A percentile compares a stretch with the other conserved stretches of the same genome.
These are phyloP conservation scores for Pichia cactophila DNA, from an alignment of 1,139 yeast species.

Conservation along the genomic window DNA sequence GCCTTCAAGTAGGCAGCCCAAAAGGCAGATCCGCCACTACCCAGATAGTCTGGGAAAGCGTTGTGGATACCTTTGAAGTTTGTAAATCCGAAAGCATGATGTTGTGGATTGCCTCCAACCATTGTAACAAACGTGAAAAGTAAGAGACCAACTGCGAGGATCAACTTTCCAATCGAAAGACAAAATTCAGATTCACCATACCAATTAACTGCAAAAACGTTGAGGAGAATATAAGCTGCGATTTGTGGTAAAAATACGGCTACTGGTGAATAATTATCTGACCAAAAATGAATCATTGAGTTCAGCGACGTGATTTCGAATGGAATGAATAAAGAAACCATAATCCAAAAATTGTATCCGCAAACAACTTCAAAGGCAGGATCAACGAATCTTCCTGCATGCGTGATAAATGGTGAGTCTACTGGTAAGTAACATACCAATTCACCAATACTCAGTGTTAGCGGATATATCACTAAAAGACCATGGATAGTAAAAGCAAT, in stretches of 20 bases:
- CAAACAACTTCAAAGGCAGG: conserved; percentile 44
- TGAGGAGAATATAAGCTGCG: conserved; percentile 31
- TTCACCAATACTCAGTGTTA: conserved; percentile 43
- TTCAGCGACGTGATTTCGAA: conserved; percentile 46
- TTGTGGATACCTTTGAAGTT: conserved; percentile 55
- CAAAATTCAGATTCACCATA: conserved; percentile 61
- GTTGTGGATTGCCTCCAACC: conserved; percentile 51
- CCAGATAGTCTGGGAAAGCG: conserved; percentile 41
- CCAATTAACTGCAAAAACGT: conserved; percentile 36
- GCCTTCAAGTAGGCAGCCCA: conserved; percentile 53
- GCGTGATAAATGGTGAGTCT: conserved; percentile 42
- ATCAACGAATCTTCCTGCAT: conserved; percentile 47
- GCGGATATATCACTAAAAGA: conserved; percentile 27
- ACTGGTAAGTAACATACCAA: conserved; percentile 43
- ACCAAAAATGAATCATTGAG: conserved; percentile 44
- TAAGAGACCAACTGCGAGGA: conserved; percentile 47
- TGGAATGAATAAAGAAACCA: conserved; percentile 43
- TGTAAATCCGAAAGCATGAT: conserved; percentile 53
- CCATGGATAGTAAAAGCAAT: conserved; percentile 53
- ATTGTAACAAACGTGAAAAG: conserved; percentile 39
- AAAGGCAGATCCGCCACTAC: conserved; percentile 44
- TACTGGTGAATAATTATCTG: conserved; percentile 43
- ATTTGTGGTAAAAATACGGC: conserved; percentile 36
- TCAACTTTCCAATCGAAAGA: conserved; percentile 48
- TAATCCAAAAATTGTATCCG: conserved; percentile 40